Evolutionary conservation across 345 rosid species (phyloP), one percentile per base, ranked within the genome.

Genomic region (Lumnitzera racemosa): DNA sequence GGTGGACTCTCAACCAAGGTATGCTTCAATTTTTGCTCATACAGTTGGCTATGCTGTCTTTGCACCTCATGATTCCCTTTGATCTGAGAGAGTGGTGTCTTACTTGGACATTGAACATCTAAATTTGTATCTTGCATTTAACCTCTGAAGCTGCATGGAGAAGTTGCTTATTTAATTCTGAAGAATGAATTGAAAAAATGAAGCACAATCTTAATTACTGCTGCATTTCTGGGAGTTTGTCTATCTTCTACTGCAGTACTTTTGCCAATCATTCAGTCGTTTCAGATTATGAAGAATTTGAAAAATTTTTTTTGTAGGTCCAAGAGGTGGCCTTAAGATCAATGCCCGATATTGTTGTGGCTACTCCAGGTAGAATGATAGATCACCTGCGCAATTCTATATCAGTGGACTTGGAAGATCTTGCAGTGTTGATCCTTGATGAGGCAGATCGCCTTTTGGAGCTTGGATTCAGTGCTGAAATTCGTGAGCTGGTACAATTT

Each of bases 361-460:
- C 99, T 15, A 87, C 97, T 65, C 97, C 97, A 60, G 97, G 99
- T 31, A 88, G 99, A 55, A 83, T 94, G 90, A 90, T 94, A 64
- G 99, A 94, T 74, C 99, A 94, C 77, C 79, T 94, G 67, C 87
- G 96, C 62, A 94, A 94, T 80, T 80, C 99, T 46, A 86, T 84
- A 91, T 94, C 96, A 6, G 95, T 94, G 49, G 87, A 83, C 71
- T 78, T 90, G 75, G 96, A 90, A 51, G 96, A 90, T 75, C 92
- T 94, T 57, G 95, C 99, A 17, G 89, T 94, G 70, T 62, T 94
- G 59, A 90, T 94, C 61, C 97, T 94, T 6, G 97, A 94, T 52
- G 97, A 94, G 73, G 99, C 99, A 58, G 99, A 90, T 73, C 95
- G 96, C 47, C 91, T 94, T 68, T 72, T 94, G 70, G 97, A 90